These are phyloP conservation scores for Aquilaria malaccensis DNA, from an alignment of 345 rosid genomes.

Conservation along the genomic window DNA sequence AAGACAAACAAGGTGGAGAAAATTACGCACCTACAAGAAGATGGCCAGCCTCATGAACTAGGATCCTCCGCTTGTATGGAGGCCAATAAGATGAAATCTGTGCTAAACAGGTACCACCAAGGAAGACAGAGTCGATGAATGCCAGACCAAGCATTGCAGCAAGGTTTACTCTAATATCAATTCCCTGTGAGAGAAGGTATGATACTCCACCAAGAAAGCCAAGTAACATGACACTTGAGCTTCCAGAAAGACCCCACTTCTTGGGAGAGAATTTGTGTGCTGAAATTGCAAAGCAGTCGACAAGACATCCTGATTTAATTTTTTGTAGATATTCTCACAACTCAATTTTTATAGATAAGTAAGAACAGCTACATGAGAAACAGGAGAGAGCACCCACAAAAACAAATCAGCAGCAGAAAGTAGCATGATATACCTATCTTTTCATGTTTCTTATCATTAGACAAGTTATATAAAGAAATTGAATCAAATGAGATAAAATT, in stretches of 20 bases:
- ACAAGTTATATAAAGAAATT: too few relatives aligned
- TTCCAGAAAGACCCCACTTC: slow-evolving; percentile 79
- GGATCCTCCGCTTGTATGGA: slow-evolving; percentile 69
- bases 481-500: too few relatives aligned
- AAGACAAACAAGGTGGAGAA: slow-evolving; percentile 2
- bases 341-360: too few relatives aligned
- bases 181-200: slow-evolving; percentile 64
- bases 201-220: slow-evolving; percentile 63
- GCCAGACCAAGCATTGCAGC: slow-evolving; percentile 61
- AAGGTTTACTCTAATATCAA: slow-evolving; percentile 73
- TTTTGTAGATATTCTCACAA: background rate
- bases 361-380: too few relatives aligned
- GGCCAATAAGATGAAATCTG: slow-evolving; percentile 93
- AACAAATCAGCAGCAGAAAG: too few relatives aligned
- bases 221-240: slow-evolving; percentile 46
- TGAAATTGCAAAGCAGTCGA: slow-evolving; percentile 17
- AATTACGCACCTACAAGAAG: slow-evolving; percentile 56
- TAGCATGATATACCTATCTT: too few relatives aligned
- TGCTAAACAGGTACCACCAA: slow-evolving; percentile 84
- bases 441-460: too few relatives aligned
- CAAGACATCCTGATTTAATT: background rate
- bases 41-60: slow-evolving; percentile 98
- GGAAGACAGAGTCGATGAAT: slow-evolving; percentile 56
- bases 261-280: slow-evolving; percentile 70
- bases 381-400: too few relatives aligned